Percentiles rank a stretch among this genome's conserved stretches.
Conservation (phyloP, 1,284 basidiomycete genomes). For the Heterobasidion annosum region DNA sequence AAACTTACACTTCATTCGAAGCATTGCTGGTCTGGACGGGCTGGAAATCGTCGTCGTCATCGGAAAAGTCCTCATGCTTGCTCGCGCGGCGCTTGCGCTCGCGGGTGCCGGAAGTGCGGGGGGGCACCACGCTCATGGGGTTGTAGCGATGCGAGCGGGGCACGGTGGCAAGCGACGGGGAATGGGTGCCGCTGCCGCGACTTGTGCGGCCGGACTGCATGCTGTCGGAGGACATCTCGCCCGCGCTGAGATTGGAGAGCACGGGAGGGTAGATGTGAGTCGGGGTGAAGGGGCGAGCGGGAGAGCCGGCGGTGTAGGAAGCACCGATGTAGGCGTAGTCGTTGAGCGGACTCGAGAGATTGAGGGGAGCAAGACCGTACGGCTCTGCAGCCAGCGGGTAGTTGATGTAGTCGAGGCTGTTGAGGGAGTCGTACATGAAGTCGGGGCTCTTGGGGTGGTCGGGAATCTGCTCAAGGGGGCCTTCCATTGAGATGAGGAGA, state of each 20-base stretch:
- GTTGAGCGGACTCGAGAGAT: slow-evolving; percentile 43
- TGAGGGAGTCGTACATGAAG: slow-evolving; percentile 54
- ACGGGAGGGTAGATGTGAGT: slow-evolving; percentile 64
- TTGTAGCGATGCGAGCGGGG: slow-evolving; percentile 69
- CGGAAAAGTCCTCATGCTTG: slow-evolving; percentile 54
- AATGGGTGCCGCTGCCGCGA: slow-evolving; percentile 56
- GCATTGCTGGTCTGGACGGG: slow-evolving; percentile 29
- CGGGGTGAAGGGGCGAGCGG: slow-evolving; percentile 60
- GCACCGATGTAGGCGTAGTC: slow-evolving; percentile 58
- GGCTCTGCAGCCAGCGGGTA: slow-evolving; percentile 32
- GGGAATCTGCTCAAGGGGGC: slow-evolving; percentile 40
- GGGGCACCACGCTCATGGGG: slow-evolving; percentile 46
- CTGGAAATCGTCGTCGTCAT: slow-evolving; percentile 58
- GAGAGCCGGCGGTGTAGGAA: slow-evolving; percentile 41
- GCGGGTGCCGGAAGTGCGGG: slow-evolving; percentile 16
- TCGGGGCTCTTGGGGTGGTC: slow-evolving; percentile 36
- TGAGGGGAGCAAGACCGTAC: slow-evolving; percentile 38
- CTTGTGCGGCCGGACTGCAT: slow-evolving; percentile 53
- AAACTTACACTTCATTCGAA: slow-evolving; percentile 37
- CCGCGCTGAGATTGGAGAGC: slow-evolving; percentile 58
- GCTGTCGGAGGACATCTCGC: slow-evolving; percentile 63
- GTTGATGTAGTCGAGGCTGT: slow-evolving; percentile 38
- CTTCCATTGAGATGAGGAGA: slow-evolving; percentile 29
- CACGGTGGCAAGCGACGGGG: slow-evolving; percentile 50
- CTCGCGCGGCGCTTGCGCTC: slow-evolving; percentile 40